Evolutionary conservation across 2,329 filamentous ascomycete genomes (phyloP), one percentile per base, ranked within the genome.

Genomic region (Cytospora mali): DNA sequence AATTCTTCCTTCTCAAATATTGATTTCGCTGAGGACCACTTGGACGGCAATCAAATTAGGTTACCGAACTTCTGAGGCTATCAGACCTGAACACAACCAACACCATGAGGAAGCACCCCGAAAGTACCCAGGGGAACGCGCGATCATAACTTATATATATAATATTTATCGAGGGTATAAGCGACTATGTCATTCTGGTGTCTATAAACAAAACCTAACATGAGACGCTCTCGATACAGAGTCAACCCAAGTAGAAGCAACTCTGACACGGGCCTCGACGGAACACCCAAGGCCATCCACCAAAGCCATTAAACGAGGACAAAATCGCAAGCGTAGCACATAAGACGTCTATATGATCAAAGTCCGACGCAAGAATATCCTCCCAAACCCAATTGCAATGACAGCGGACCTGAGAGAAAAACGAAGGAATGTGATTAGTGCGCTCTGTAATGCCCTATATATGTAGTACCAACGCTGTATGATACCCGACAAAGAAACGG

Each of bases 101-200:
- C n/a, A n/a, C n/a, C n/a, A n/a, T n/a, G n/a, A n/a, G n/a, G n/a
- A n/a, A n/a, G n/a, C n/a, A n/a, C n/a, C n/a, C n/a, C n/a, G n/a
- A n/a, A n/a, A n/a, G n/a, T n/a, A n/a, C n/a, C n/a, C n/a, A n/a
- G n/a, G 11, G 11, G 33, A 16, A 2, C 33, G 16, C 13, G 33
- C 33, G 4, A 16, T 35, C 2, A 35, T 14, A 4, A 14, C 7
- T n/a, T n/a, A n/a, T n/a, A n/a, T n/a, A 42, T n/a, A 10, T 21
- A 5, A 10, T 39, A 4, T 28, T 4, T 46, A 52, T 53, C 33
- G 14, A 39, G 35, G 16, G 16, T 39, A n/a, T 59, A 59, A 59
- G 21, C 25, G 46, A 10, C 2, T 53, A 33, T 53, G 33, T 53
- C 57, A 59, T 59, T 59, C 57, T 59, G 49, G 57, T 53, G 49